phyloP scores from a whole-genome alignment of 2,329 filamentous ascomycete species.

The Fusarium kyushuense region DNA sequence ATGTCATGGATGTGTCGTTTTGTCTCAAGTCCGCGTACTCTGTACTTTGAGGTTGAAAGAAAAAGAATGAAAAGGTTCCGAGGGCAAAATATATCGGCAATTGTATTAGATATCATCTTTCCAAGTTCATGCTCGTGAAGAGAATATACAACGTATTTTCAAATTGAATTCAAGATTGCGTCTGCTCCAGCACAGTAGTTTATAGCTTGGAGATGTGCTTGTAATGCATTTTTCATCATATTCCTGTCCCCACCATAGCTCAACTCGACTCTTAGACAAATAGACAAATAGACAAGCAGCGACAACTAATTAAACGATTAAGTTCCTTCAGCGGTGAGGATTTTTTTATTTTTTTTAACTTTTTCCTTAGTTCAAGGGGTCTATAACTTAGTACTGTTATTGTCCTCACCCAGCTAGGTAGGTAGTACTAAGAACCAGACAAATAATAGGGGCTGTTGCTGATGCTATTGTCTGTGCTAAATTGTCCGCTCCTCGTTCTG shows the following conservation, averaged over 20 bases:
- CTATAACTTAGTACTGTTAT: neutral
- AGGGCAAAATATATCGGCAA: neutral
- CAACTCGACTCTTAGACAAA: slow-evolving; percentile 1
- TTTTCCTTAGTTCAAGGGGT: too few relatives aligned
- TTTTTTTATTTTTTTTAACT: neutral
- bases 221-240: neutral
- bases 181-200: neutral
- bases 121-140: neutral
- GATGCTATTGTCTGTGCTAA: slow-evolving; percentile 8
- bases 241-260: slow-evolving; percentile 23
- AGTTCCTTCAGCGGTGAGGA: slow-evolving; percentile 5
- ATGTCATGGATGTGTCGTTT: slow-evolving; percentile 4
- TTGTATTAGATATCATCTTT: too few relatives aligned
- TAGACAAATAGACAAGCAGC: neutral
- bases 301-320: neutral
- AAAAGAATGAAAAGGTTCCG: neutral
- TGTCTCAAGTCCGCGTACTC: neutral
- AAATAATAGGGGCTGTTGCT: slow-evolving; percentile 19
- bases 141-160: neutral
- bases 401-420: neutral
- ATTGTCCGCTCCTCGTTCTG: slow-evolving; percentile 38
- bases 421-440: slow-evolving; percentile 1
- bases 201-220: neutral
- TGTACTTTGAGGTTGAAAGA: neutral
- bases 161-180: neutral